Percentiles rank a stretch among this genome's conserved stretches.
phyloP scores from a whole-genome alignment of 148 eudicot genomes.

The Persicaria tinctoria region DNA sequence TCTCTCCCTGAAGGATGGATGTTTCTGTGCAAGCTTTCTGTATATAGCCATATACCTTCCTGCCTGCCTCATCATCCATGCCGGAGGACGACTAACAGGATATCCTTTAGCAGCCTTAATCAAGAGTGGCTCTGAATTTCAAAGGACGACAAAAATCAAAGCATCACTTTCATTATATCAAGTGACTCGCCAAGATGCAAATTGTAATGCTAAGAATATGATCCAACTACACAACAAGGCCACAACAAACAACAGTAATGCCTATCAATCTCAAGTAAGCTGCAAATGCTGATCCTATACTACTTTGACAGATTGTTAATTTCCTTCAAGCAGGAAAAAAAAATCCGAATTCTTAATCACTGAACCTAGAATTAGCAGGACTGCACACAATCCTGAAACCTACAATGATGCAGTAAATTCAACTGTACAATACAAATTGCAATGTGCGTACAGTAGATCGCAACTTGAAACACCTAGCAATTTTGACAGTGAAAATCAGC shows the following conservation, averaged over 20 bases:
- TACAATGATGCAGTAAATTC: background rate
- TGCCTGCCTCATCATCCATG: slow-evolving; percentile 99
- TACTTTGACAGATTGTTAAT: background rate
- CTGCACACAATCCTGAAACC: background rate
- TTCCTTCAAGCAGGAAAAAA: background rate
- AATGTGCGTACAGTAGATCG: background rate
- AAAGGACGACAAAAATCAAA: background rate
- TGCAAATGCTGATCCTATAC: background rate
- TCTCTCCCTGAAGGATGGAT: slow-evolving; percentile 96
- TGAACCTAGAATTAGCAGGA: background rate
- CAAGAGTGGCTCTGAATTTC: slow-evolving; percentile 68
- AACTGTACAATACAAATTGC: background rate
- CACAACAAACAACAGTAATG: background rate
- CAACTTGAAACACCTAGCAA: background rate
- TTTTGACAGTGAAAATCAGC: background rate
- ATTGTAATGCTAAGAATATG: background rate
- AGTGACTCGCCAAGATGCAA: background rate
- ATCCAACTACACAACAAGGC: background rate
- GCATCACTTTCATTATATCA: background rate
- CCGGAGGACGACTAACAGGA: slow-evolving; percentile 79
- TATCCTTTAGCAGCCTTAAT: slow-evolving; percentile 89
- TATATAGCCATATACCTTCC: slow-evolving; percentile 99
- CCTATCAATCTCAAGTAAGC: background rate
- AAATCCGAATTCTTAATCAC: background rate
- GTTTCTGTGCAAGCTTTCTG: slow-evolving; percentile 95